These are phyloP conservation scores for Rhododendron kiyosumense DNA, from an alignment of 148 eudicot genomes.

Conservation along the genomic window DNA sequence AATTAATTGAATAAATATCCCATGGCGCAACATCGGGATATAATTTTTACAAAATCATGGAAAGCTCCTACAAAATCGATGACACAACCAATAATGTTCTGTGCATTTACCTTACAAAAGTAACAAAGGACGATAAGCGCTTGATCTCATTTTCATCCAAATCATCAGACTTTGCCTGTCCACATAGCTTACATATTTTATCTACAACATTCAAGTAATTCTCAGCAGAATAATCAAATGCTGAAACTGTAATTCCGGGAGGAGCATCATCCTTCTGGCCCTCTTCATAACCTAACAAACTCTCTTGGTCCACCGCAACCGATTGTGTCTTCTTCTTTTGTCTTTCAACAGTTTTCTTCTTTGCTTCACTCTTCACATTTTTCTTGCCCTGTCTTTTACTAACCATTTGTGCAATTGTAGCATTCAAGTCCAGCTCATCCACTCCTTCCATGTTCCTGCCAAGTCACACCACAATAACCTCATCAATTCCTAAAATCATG, in stretches of 20 bases:
- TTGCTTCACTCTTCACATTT: conserved; percentile 1
- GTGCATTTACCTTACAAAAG: conserved; percentile 54
- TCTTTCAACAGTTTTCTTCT: not conserved
- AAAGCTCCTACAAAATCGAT: not conserved
- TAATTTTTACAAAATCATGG: no score
- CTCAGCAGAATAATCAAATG: conserved; percentile 49
- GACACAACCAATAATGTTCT: not conserved
- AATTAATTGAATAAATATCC: not conserved
- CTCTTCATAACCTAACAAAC: conserved; percentile 7
- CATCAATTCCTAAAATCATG: not conserved
- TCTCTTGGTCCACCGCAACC: conserved; percentile 1
- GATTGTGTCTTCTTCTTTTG: conserved; percentile 5
- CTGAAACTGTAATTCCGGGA: conserved; percentile 31
- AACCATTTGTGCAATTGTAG: not conserved
- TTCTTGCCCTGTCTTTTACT: conserved; percentile 8
- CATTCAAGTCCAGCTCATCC: not conserved
- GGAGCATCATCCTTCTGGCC: conserved; percentile 7
- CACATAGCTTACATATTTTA: conserved; percentile 39
- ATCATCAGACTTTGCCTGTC: conserved; percentile 20
- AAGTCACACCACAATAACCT: not conserved
- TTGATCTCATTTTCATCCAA: conserved; percentile 39
- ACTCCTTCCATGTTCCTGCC: conserved; percentile 15
- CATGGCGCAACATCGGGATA: not conserved
- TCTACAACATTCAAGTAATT: conserved; percentile 54
- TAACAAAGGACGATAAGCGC: conserved; percentile 48